A percentile compares a stretch with the other conserved stretches of the same genome.
Evolutionary conservation across 495 filamentous ascomycete species (phyloP).

Genomic region (Copromyces sp.): DNA sequence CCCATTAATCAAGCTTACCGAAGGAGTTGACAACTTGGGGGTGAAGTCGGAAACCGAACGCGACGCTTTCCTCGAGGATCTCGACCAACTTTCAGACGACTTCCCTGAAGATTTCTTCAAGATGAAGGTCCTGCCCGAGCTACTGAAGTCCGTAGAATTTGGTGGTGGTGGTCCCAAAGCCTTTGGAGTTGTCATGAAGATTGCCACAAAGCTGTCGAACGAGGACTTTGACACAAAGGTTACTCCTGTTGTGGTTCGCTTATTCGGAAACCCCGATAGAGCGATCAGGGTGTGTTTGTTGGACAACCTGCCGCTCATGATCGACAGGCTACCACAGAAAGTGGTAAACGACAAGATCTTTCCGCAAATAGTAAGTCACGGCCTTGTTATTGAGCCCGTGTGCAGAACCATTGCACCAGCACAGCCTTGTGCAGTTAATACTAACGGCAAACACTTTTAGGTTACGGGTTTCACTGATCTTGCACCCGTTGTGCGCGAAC

Average conservation of each 20-base stretch:
- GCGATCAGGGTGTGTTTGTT: conserved; percentile 86
- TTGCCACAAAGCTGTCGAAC: conserved; percentile 70
- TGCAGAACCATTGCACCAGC: neutral
- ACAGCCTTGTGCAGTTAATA: neutral
- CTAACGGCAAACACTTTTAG: conserved; percentile 13
- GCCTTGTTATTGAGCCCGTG: neutral
- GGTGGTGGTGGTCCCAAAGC: conserved; percentile 92
- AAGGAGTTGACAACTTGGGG: conserved; percentile 84
- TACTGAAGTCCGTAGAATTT: conserved; percentile 96
- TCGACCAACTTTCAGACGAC: conserved; percentile 79
- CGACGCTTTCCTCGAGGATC: conserved; percentile 78
- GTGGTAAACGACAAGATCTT: conserved; percentile 94
- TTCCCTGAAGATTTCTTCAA: conserved; percentile 97
- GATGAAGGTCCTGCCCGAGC: conserved; percentile 88
- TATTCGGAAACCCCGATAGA: conserved; percentile 86
- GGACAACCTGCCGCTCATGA: conserved; percentile 84
- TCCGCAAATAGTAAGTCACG: conserved; percentile 63
- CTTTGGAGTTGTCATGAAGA: conserved; percentile 78
- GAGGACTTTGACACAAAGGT: conserved; percentile 83
- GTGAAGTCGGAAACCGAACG: conserved; percentile 76
- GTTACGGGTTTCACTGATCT: conserved; percentile 88
- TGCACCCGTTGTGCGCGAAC: conserved; percentile 84
- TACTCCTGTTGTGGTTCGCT: conserved; percentile 74
- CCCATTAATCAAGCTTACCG: conserved; percentile 78
- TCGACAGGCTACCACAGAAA: conserved; percentile 80